A percentile compares a stretch with the other conserved stretches of the same genome.
Evolutionary conservation across 2,329 filamentous ascomycete genomes (phyloP).

Genomic region (Drechslera avenae): DNA sequence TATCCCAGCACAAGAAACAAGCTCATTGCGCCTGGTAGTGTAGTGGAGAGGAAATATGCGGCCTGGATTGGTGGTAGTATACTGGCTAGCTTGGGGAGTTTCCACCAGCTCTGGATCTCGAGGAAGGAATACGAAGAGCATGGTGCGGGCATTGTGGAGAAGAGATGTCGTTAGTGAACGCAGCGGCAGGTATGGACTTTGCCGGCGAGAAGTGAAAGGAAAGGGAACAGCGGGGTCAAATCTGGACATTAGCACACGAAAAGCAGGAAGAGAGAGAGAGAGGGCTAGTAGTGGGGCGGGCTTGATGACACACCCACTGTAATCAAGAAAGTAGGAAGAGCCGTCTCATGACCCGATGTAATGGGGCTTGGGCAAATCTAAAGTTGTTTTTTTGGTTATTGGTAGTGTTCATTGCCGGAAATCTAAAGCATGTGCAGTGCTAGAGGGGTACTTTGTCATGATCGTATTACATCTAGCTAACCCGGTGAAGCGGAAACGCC

Average conservation of each 20-base stretch:
- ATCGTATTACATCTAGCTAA: conserved; percentile 23
- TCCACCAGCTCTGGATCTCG: conserved; percentile 99
- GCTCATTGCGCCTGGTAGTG: conserved; percentile 83
- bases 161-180: conserved; percentile 81
- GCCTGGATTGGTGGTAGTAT: conserved; percentile 98
- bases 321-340: too few relatives aligned
- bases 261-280: too few relatives aligned
- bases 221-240: too few relatives aligned
- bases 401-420: neutral
- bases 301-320: too few relatives aligned
- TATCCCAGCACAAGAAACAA: conserved; percentile 88
- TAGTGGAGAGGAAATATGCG: conserved; percentile 87
- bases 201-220: conserved; percentile 59
- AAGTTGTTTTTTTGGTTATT: neutral
- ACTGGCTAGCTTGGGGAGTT: conserved; percentile 90
- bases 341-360: too few relatives aligned
- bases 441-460: conserved; percentile 12
- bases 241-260: too few relatives aligned
- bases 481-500: conserved; percentile 1
- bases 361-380: neutral
- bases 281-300: too few relatives aligned
- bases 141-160: conserved; percentile 87
- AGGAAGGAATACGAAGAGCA: conserved; percentile 98
- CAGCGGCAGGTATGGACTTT: conserved; percentile 58
- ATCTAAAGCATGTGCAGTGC: neutral